Base-by-base conservation (phyloP, 2,329 filamentous ascomycete genomes). In the Clarireedia homoeocarpa region DNA sequence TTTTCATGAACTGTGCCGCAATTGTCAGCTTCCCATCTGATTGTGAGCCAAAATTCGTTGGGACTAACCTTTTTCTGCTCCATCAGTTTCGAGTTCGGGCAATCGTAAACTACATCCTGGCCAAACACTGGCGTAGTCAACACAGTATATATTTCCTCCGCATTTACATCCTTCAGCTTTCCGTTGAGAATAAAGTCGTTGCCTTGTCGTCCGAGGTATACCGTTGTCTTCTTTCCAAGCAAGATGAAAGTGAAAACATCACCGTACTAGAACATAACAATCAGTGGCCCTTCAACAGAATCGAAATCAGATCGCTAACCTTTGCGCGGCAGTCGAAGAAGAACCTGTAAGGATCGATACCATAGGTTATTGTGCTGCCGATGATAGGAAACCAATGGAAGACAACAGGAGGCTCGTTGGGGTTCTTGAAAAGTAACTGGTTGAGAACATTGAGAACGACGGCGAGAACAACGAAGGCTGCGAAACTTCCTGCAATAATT, bases 121-220 rank as follows among this genome's bases (percentile, higher is more conserved):
- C 90, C 90, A 69, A 95, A 95, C 48, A 84, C 82, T 24, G 82
- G 82, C 23, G 81, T 84, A 6, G 81, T 84, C 59, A 96, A 78
- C 55, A 88, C 86, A 55, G 82, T 86, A 74, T 95, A 95, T 61
- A 95, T 88, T 67, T 96, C 90, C 73, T 95, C 91, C 38, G 91
- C 91, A 69, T 87, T 91, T 66, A 95, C 85, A 68, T 95, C 90
- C 74, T 88, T 89, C 66, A 90, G 79, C 76, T 94, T 95, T 69
- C 89, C 90, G 70, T 95, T 95, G 63, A 95, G 77, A 63, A 95
- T 91, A 71, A 95, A 95, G 63, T 95, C 89, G 71, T 95, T 95
- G 63, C 90, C 90, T 63, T 85, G 80, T 38, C 86, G 84, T 55
- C 91, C 89, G 59, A 95, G 75, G 64, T 84, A 91, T 45, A 95